Evolutionary conservation across 2,329 filamentous ascomycete species (phyloP).

Genomic region (Diaporthe caulivora): DNA sequence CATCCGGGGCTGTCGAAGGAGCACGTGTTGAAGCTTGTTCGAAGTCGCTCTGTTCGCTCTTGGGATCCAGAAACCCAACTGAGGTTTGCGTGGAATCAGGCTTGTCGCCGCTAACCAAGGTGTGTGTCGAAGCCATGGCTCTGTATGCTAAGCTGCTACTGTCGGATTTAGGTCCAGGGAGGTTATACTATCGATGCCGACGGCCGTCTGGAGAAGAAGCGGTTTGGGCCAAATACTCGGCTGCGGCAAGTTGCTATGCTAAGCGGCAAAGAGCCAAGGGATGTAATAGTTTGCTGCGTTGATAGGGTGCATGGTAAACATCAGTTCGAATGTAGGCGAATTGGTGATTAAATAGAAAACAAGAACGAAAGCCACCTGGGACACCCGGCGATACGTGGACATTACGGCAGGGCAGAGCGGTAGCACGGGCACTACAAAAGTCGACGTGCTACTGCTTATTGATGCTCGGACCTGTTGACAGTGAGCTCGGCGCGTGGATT

Average conservation of each 20-base stretch:
- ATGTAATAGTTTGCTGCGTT: not conserved
- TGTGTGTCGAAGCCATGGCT: constrained; percentile 26
- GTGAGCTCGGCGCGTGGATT: not conserved
- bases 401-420: not conserved
- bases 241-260: not conserved
- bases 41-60: constrained; percentile 30
- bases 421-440: too few relatives aligned
- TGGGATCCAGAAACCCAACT: constrained; percentile 19
- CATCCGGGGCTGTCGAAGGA: constrained; percentile 22
- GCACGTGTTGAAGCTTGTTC: constrained; percentile 31
- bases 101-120: constrained; percentile 28
- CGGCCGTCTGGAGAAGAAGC: not conserved
- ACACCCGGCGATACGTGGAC: constrained; percentile 7
- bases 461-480: not conserved
- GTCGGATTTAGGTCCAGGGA: not conserved
- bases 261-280: not conserved
- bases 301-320: not conserved
- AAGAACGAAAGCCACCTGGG: not conserved
- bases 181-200: not conserved
- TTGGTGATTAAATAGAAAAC: not conserved
- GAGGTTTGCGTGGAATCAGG: not conserved
- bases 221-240: too few relatives aligned
- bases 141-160: not conserved
- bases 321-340: not conserved
- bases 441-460: constrained; percentile 1